phyloP scores from a whole-genome alignment of 345 rosid genomes.

The Cardamine resedifolia region DNA sequence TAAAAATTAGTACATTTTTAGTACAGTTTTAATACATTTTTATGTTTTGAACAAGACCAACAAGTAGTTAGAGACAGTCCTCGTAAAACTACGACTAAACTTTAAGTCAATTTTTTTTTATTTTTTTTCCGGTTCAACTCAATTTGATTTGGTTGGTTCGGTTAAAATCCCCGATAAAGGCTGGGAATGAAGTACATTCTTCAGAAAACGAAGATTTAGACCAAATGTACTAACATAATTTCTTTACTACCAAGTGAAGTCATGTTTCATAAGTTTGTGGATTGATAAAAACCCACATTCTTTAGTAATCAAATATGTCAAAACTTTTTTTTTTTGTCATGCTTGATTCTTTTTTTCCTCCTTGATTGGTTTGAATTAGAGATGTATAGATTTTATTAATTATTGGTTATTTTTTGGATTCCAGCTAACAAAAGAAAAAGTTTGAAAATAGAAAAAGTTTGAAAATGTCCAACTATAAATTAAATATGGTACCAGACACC shows the following conservation, averaged over 20 bases:
- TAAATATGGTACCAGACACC: background rate
- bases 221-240: no score
- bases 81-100: no score
- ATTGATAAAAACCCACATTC: background rate
- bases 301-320: background rate
- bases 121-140: no score
- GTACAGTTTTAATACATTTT: no score
- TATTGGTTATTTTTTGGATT: conserved; percentile 1
- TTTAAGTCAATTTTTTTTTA: no score
- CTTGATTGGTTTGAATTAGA: background rate
- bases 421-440: conserved; percentile 26
- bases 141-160: no score
- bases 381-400: background rate
- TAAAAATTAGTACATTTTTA: no score
- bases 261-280: background rate
- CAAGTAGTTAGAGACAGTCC: no score
- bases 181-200: no score
- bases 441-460: conserved; percentile 8
- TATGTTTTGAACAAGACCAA: no score
- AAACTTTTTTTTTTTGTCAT: background rate
- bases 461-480: conserved; percentile 10
- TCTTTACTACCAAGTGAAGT: background rate
- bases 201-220: no score
- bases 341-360: background rate
- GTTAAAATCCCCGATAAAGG: no score